phyloP scores from a whole-genome alignment of 2,329 filamentous ascomycete genomes.

The Xylariaceae sp. region DNA sequence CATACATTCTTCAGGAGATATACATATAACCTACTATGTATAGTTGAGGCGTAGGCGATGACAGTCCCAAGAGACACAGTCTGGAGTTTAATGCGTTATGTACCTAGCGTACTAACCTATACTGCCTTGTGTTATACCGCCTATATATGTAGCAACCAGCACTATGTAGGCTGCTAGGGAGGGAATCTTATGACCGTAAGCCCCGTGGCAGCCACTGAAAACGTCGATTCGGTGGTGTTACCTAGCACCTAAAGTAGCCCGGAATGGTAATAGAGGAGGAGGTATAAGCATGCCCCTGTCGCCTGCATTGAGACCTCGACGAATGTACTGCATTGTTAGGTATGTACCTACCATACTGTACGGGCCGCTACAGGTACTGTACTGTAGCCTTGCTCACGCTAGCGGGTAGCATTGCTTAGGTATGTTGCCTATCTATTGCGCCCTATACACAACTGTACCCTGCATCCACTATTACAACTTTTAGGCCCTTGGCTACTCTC shows the following conservation, averaged over 20 bases:
- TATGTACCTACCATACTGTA: constrained; percentile 13
- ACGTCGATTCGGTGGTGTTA: neutral
- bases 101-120: too few relatives aligned
- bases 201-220: neutral
- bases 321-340: too few relatives aligned
- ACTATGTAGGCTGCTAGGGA: too few relatives aligned
- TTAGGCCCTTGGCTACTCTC: too few relatives aligned
- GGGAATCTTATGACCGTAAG: neutral
- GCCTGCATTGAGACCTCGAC: neutral
- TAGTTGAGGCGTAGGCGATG: neutral
- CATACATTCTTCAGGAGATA: too few relatives aligned
- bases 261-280: neutral
- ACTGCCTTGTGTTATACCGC: too few relatives aligned
- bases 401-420: too few relatives aligned
- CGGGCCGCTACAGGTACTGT: constrained; percentile 2
- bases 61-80: neutral
- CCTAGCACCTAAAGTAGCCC: neutral
- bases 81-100: neutral
- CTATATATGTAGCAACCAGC: neutral
- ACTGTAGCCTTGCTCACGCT: too few relatives aligned
- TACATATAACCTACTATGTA: too few relatives aligned
- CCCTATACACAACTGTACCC: too few relatives aligned
- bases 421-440: too few relatives aligned
- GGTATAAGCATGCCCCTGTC: too few relatives aligned
- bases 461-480: neutral